Conservation (phyloP, 805 yeast species). For the Babjeviella inositovora region DNA sequence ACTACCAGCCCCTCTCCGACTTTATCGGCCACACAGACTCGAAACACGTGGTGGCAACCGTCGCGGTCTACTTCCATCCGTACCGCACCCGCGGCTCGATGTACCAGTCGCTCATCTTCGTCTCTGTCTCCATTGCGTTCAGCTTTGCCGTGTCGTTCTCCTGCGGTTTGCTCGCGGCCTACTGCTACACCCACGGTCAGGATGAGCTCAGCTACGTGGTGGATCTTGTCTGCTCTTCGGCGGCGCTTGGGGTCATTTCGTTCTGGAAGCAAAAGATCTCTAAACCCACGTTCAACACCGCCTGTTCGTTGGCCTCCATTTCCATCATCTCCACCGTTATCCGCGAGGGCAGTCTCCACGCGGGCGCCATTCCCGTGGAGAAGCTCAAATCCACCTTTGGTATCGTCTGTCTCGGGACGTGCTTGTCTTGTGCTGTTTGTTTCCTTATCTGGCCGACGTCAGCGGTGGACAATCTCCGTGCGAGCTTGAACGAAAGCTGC, state of each 20-base stretch:
- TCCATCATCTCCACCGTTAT: constrained; percentile 55
- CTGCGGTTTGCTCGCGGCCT: constrained; percentile 33
- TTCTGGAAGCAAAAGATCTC: constrained; percentile 52
- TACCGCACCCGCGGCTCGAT: constrained; percentile 67
- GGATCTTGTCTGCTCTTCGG: constrained; percentile 34
- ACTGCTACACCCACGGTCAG: constrained; percentile 23
- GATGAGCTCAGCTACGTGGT: constrained; percentile 32
- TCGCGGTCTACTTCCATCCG: constrained; percentile 76
- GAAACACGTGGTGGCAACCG: constrained; percentile 72
- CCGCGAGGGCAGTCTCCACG: constrained; percentile 55
- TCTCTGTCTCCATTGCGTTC: constrained; percentile 32
- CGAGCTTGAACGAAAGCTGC: constrained; percentile 30
- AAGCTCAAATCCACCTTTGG: constrained; percentile 35
- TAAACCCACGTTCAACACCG: constrained; percentile 62
- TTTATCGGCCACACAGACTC: constrained; percentile 52
- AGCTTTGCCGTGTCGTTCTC: constrained; percentile 32
- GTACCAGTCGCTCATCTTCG: constrained; percentile 59
- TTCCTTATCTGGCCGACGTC: constrained; percentile 47
- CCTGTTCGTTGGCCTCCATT: constrained; percentile 65
- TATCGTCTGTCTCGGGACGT: constrained; percentile 46
- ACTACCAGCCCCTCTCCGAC: constrained; percentile 28
- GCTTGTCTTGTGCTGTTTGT: constrained; percentile 42
- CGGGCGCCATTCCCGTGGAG: constrained; percentile 36
- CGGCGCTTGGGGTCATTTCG: constrained; percentile 51
- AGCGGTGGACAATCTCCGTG: constrained; percentile 29